Evolutionary conservation across 148 eudicot genomes (phyloP).

Genomic region (Vaccinium macrocarpon): DNA sequence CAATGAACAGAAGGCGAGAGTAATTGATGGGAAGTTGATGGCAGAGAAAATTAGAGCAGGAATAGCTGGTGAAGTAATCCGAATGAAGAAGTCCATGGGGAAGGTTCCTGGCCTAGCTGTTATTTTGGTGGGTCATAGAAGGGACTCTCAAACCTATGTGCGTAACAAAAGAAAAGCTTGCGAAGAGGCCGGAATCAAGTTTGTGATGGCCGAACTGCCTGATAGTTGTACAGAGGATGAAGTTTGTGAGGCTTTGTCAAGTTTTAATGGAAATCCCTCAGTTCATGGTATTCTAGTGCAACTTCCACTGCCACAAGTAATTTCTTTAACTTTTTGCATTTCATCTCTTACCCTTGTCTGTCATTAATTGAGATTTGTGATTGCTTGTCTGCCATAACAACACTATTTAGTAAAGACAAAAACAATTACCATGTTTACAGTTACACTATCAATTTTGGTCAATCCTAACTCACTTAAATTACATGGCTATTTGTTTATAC

Average conservation of each 20-base stretch:
- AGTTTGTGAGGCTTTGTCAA: conserved; percentile 44
- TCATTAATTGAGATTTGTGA: no score
- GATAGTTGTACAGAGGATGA: conserved; percentile 59
- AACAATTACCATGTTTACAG: background rate
- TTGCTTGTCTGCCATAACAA: background rate
- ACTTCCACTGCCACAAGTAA: conserved; percentile 84
- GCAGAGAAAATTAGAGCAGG: conserved; percentile 55
- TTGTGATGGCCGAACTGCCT: conserved; percentile 40
- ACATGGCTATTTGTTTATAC: background rate
- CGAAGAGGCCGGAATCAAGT: conserved; percentile 69
- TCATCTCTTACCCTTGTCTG: background rate
- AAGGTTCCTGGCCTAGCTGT: conserved; percentile 80
- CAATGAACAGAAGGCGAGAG: conserved; percentile 38
- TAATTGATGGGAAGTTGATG: conserved; percentile 72
- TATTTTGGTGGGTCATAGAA: conserved; percentile 65
- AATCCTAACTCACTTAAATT: background rate
- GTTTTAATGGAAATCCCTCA: conserved; percentile 52
- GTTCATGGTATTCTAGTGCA: conserved; percentile 81
- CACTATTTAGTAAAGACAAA: background rate
- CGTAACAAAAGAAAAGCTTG: conserved; percentile 72
- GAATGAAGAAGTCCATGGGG: conserved; percentile 61
- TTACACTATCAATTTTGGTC: background rate
- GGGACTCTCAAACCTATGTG: conserved; percentile 67
- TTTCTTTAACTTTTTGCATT: conserved; percentile 5
- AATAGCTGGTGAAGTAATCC: conserved; percentile 56